Evolutionary conservation across 1,284 basidiomycete species (phyloP).

Genomic region (Ceratobasidium sp.): DNA sequence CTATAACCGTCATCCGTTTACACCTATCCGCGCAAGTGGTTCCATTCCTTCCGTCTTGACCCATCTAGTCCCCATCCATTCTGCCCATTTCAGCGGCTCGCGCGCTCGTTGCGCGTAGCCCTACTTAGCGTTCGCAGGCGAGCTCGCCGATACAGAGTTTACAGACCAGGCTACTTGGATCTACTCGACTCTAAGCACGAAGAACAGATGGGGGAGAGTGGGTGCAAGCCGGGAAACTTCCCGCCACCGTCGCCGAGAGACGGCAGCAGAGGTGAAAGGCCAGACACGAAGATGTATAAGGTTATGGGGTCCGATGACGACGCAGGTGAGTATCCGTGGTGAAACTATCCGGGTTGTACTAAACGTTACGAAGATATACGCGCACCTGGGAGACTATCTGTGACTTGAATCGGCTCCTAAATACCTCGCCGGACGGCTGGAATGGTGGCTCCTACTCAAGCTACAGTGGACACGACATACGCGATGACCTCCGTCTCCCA

Average conservation of each 20-base stretch:
- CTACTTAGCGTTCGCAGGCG: conserved; percentile 1
- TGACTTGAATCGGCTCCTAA: no score
- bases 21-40: no score
- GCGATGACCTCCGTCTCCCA: not conserved
- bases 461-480: not conserved
- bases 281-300: conserved; percentile 18
- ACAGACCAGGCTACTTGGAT: conserved; percentile 18
- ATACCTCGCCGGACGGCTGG: no score
- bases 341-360: not conserved
- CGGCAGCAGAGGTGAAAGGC: conserved; percentile 6
- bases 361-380: no score
- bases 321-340: conserved; percentile 44
- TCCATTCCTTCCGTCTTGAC: no score
- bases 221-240: not conserved
- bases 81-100: no score
- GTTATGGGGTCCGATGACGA: conserved; percentile 20
- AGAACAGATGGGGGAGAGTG: not conserved
- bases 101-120: conserved; percentile 14
- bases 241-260: conserved; percentile 26
- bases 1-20: no score
- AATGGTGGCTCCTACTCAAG: not conserved
- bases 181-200: not conserved
- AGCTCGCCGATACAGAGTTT: not conserved
- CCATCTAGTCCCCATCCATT: no score
- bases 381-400: no score